Percentiles rank a stretch among this genome's conserved stretches.
These are phyloP conservation scores for Beta lomatogona DNA, from an alignment of 179 eudicot species.

Conservation along the genomic window DNA sequence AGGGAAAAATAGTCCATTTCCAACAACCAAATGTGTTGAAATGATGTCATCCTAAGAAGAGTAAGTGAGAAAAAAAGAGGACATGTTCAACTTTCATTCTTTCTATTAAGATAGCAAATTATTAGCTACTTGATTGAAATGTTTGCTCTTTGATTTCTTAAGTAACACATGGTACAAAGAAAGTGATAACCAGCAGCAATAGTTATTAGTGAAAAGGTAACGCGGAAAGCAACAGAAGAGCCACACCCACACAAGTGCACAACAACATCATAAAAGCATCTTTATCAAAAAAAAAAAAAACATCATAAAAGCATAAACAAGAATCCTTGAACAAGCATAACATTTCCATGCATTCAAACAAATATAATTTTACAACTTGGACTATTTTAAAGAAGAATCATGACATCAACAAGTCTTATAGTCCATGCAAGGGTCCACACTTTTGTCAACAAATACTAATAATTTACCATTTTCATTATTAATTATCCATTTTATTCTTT, in stretches of 20 bases:
- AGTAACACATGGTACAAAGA: background rate
- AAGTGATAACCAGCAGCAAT: background rate
- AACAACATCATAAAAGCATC: background rate
- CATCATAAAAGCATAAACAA: background rate
- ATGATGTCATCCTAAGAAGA: background rate
- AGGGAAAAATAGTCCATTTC: background rate
- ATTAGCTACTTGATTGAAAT: background rate
- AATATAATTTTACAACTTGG: background rate
- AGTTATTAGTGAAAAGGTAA: slow-evolving; percentile 2
- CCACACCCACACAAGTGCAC: background rate
- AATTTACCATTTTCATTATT: slow-evolving; percentile 3
- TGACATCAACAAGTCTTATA: background rate
- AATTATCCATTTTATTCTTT: background rate
- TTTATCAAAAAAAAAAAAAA: too few relatives aligned
- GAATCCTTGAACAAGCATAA: slow-evolving; percentile 10
- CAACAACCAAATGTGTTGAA: too few relatives aligned
- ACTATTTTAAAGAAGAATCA: background rate
- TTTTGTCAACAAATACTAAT: background rate
- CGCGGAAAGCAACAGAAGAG: slow-evolving; percentile 11
- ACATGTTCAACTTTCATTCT: background rate
- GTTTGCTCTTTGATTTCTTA: background rate
- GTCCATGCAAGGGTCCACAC: slow-evolving; percentile 17
- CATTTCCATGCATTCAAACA: background rate
- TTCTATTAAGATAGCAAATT: background rate
- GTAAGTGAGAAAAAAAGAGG: background rate